Conservation (phyloP, 257 asterid genomes). For the Osmanthus fragrans region DNA sequence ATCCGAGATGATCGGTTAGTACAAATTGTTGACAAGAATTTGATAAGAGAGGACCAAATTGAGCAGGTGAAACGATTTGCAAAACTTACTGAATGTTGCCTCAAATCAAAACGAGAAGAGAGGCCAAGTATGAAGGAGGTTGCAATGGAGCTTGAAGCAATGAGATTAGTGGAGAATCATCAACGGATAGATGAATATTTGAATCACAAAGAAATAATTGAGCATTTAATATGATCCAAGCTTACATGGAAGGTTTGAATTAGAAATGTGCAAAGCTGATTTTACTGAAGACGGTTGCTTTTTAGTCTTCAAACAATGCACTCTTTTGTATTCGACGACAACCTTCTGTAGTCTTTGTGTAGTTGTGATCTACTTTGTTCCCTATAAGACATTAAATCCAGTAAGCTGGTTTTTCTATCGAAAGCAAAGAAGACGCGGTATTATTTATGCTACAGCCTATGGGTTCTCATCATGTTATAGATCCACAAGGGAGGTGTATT, state of each 20-base stretch:
- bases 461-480: neutral
- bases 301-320: too few relatives aligned
- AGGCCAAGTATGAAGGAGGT: conserved; percentile 51
- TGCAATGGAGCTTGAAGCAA: conserved; percentile 34
- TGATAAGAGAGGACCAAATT: conserved; percentile 29
- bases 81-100: conserved; percentile 33
- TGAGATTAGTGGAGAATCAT: neutral
- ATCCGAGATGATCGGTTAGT: conserved; percentile 24
- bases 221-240: neutral
- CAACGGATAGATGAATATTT: neutral
- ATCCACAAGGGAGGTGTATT: too few relatives aligned
- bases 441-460: neutral
- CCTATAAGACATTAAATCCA: neutral
- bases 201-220: neutral
- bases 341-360: neutral
- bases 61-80: conserved; percentile 36
- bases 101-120: conserved; percentile 19
- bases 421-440: neutral
- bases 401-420: neutral
- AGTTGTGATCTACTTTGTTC: neutral
- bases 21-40: conserved; percentile 35
- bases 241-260: too few relatives aligned
- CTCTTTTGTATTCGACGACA: too few relatives aligned
- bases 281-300: too few relatives aligned
- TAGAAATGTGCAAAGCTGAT: neutral